phyloP scores from a whole-genome alignment of 345 rosid genomes.

The Psidium friedrichsthalianum region DNA sequence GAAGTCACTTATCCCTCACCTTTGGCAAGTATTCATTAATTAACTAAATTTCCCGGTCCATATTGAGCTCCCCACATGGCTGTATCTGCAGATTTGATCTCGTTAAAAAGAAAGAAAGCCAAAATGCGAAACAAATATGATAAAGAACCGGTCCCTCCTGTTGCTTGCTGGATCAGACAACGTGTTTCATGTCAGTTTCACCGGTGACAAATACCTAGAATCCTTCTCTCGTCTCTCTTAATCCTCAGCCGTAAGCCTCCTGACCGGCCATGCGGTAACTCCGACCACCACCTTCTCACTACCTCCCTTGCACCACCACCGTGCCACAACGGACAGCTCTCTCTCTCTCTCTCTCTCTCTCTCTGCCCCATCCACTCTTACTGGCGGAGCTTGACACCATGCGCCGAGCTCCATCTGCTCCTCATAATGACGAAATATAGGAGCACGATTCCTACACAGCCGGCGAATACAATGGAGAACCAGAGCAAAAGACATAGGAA shows the following conservation, averaged over 20 bases:
- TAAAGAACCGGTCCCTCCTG: background rate
- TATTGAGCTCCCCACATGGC: constrained; percentile 57
- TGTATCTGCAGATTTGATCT: constrained; percentile 26
- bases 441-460: background rate
- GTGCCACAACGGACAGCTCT: background rate
- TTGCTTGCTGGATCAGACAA: background rate
- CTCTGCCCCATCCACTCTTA: background rate
- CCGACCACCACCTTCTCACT: background rate
- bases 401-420: background rate
- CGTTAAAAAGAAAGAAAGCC: background rate
- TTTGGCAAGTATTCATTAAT: constrained; percentile 35
- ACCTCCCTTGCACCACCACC: background rate
- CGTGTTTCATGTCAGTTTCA: background rate
- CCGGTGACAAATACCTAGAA: background rate
- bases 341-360: background rate
- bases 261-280: background rate
- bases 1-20: constrained; percentile 15
- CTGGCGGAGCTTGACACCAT: background rate
- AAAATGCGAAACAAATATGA: background rate
- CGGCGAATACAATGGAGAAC: background rate
- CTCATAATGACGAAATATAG: background rate
- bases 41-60: constrained; percentile 24
- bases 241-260: background rate
- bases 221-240: background rate
- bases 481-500: background rate